Evolutionary conservation across 441 rosid species (phyloP).

Genomic region (Adansonia rubrostipa): DNA sequence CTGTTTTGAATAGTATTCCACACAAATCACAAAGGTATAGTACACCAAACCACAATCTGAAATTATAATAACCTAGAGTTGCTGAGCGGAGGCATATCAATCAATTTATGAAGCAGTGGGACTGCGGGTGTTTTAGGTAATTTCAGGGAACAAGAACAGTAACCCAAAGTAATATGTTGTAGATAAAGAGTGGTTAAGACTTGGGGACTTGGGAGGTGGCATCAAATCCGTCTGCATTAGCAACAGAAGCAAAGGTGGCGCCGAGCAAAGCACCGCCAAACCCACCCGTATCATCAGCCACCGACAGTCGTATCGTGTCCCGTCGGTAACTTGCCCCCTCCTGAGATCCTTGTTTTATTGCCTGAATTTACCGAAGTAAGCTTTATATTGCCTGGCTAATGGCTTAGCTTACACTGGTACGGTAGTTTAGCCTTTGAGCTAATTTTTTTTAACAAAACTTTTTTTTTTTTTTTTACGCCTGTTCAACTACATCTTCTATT

Average conservation of each 20-base stretch:
- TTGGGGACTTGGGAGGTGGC: neutral
- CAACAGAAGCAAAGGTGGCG: constrained; percentile 5
- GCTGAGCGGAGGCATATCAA: neutral
- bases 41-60: neutral
- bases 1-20: neutral
- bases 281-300: neutral
- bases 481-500: neutral
- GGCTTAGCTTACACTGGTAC: neutral
- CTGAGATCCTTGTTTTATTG: too few relatives aligned
- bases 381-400: neutral
- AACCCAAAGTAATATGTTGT: neutral
- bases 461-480: neutral
- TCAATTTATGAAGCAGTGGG: neutral
- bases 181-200: constrained; percentile 17
- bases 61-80: neutral
- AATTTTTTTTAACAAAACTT: neutral
- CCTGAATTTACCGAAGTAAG: neutral
- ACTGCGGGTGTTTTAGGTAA: neutral
- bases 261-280: constrained; percentile 20
- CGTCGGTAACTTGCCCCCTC: too few relatives aligned
- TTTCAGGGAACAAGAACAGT: neutral
- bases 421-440: neutral
- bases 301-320: neutral
- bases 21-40: too few relatives aligned
- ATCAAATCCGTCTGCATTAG: constrained; percentile 19